A percentile compares a stretch with the other conserved stretches of the same genome.
These are phyloP conservation scores for Neonectria magnoliae DNA, from an alignment of 2,329 filamentous ascomycete genomes.

Conservation along the genomic window DNA sequence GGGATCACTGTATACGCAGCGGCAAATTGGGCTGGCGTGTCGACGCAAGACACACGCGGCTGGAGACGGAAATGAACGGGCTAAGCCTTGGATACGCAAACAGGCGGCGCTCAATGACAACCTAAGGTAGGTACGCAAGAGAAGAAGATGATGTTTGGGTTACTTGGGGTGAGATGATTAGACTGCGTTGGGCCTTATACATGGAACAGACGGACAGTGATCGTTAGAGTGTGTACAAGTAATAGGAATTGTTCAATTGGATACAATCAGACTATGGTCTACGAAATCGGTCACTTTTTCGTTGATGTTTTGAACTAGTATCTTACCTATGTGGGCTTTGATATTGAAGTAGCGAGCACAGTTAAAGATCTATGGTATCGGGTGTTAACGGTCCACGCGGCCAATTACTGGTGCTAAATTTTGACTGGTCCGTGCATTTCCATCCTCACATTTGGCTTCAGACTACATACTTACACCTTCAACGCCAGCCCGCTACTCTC, in stretches of 20 bases:
- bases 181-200: conserved; percentile 30
- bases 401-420: too few species aligned
- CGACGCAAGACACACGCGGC: neutral
- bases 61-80: conserved; percentile 11
- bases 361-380: neutral
- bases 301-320: neutral
- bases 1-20: conserved; percentile 29
- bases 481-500: neutral
- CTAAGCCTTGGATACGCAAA: conserved; percentile 4
- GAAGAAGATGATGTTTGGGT: conserved; percentile 14
- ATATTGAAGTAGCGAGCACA: neutral
- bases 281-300: neutral
- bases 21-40: neutral
- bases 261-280: neutral
- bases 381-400: neutral
- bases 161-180: conserved; percentile 29
- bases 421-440: conserved; percentile 24
- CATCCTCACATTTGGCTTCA: neutral
- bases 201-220: conserved; percentile 29
- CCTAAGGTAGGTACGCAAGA: conserved; percentile 24
- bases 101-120: conserved; percentile 23
- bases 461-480: neutral
- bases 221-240: conserved; percentile 29
- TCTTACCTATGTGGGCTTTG: neutral
- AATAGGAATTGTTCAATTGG: conserved; percentile 24